Conservation (phyloP, 73 alveolate species). For the Diophrys sp. region DNA sequence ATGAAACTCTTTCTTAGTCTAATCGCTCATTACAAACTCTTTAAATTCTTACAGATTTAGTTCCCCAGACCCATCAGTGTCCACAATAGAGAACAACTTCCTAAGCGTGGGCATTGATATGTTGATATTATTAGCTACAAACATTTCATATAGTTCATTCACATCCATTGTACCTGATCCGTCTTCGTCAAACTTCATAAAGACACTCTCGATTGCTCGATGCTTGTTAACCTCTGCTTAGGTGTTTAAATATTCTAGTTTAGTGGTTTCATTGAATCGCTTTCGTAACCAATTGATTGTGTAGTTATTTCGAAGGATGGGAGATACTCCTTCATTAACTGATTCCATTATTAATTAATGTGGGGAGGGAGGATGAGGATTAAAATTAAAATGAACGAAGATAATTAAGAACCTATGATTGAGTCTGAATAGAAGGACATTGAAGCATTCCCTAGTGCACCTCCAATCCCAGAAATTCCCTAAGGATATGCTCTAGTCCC, state of each 20-base stretch:
- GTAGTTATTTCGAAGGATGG: too few species aligned
- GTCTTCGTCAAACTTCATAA: slow-evolving; percentile 23
- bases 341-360: too few species aligned
- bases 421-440: too few species aligned
- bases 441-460: too few species aligned
- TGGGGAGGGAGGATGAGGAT: too few species aligned
- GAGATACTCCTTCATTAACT: too few species aligned
- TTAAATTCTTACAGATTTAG: slow-evolving; percentile 28
- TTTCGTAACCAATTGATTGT: too few species aligned
- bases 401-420: too few species aligned
- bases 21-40: slow-evolving; percentile 9
- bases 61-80: slow-evolving; percentile 38
- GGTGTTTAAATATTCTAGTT: slow-evolving; percentile 1
- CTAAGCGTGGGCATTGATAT: slow-evolving; percentile 2
- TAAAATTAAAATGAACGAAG: too few species aligned
- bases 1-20: slow-evolving; percentile 14
- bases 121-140: slow-evolving; percentile 11
- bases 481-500: too few species aligned
- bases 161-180: slow-evolving; percentile 33
- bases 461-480: too few species aligned
- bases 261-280: too few species aligned
- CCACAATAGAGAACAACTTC: slow-evolving; percentile 22
- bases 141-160: slow-evolving; percentile 15
- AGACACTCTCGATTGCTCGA: slow-evolving; percentile 15
- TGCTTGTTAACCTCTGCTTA: neutral